Base-by-base conservation (phyloP, 2,329 filamentous ascomycete species). In the Arachnomyces sp. region DNA sequence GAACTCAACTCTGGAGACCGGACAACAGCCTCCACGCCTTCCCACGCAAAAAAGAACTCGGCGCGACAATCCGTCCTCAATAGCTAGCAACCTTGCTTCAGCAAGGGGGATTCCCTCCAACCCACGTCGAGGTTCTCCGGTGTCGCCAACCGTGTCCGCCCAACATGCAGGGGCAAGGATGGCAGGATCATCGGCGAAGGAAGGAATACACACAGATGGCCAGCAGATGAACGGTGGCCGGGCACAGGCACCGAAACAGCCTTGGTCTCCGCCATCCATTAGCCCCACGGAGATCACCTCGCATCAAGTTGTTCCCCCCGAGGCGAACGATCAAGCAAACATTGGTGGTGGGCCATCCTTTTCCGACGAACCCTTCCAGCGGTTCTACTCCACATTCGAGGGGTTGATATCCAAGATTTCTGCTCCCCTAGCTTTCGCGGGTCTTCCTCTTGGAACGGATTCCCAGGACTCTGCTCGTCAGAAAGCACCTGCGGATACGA, bases 301-400 rank as follows among this genome's bases (percentile, higher is more conserved):
- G 3, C 61, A 60, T 28, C 49, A 65, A 45, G 48, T 54, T 28
- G 54, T 55, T 13, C 56, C 56, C 3, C 29, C 55, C 7, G 51
- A 60, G 32, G 34, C 53, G 2, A 52, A 54, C n/a, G 59, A 65
- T 35, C 18, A 49, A 3, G 28, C 45, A 30, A 48, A 35, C 14
- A 38, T 36, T 7, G 52, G 46, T 16, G 38, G 48, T 25, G 50
- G 44, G 21, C 47, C 45, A 15, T 46, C 57, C 9, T 34, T 51
- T 5, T 54, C 65, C 2, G 86, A 94, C 25, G 88, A 90, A 42
- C 82, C 86, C 4, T 98, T 95, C 57, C 78, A 86, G 5, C 79
- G 81, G 39, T 98, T 96, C 65, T 98, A 96, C 65, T 89, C 77
- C 43, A 88, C 87, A 1, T 95, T 95, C 54, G 88, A 89, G 40